Evolutionary conservation across 2,329 filamentous ascomycete species (phyloP), one percentile per base, ranked within the genome.

Genomic region (Fusarium veterinarium): DNA sequence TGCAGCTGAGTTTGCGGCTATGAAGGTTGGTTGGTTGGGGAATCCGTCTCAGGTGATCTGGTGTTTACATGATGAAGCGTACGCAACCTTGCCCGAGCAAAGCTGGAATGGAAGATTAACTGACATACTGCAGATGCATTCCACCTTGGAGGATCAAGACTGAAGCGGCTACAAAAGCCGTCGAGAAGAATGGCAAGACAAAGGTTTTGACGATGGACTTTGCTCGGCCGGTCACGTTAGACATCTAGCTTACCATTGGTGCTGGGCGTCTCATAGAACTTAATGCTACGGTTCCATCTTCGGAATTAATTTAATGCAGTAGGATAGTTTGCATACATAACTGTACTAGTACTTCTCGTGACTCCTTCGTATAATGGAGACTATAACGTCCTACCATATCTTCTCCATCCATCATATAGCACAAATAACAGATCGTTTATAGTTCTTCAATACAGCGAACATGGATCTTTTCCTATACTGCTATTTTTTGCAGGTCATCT

Each of bases 11-110:
- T 61, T 63, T 28, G 60, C 30, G 1, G 37, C 56, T 9, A n/a
- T 31, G 37, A 61, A 61, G 13, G 56, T 51, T 9, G 56, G 13
- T 0, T 63, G 44, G 60, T 3, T 63, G 6, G 56, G 56, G 10
- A 42, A 19, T 1, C 56, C 60, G 5, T 4, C 17, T 6, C 44
- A 14, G 0, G 30, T 63, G 5, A 51, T 63, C 1, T 61, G 60
- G 56, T 63, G 60, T 61, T 6, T 63, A 28, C 60, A 63, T 5
- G 42, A 63, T 10, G 60, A 63, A 42, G 37, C 60, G 60, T 63
- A n/a, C 0, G 55, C 41, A 41, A 8, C 3, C 12, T 3, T 20
- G 12, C 19, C 8, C 0, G 8, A 28, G 17, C 4, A 14, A 45
- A 7, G 0, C 5, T 14, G 12, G 19, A 28, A 10, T 13, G 5